These are phyloP conservation scores for Arthroderma sp. DNA, from an alignment of 2,329 filamentous ascomycete species.

Conservation along the genomic window DNA sequence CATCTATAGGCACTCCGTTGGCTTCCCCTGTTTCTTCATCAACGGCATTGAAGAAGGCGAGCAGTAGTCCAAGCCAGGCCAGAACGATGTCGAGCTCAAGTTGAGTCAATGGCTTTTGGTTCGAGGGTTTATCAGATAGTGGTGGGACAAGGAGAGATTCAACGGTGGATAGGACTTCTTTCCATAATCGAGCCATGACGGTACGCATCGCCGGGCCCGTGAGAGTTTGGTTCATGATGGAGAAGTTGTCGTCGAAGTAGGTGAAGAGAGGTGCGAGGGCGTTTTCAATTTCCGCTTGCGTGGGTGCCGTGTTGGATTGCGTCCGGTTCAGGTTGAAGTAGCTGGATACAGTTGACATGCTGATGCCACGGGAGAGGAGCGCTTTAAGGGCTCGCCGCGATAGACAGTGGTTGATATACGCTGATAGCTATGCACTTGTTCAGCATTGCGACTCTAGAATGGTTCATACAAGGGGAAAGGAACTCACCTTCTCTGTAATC, in stretches of 20 bases:
- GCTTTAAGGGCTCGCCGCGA: constrained; percentile 68
- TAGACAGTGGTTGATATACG: constrained; percentile 82
- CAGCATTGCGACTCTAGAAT: background rate
- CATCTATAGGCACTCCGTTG: constrained; percentile 76
- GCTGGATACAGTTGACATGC: constrained; percentile 61
- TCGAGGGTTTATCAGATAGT: constrained; percentile 83
- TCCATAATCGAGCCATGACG: constrained; percentile 97
- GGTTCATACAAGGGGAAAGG: background rate
- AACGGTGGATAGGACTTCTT: constrained; percentile 86
- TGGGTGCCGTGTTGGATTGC: constrained; percentile 44
- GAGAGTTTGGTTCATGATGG: constrained; percentile 94
- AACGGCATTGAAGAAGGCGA: constrained; percentile 87
- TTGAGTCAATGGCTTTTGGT: constrained; percentile 68
- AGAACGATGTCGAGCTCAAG: constrained; percentile 92
- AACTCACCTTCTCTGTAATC: constrained; percentile 83
- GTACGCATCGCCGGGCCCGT: constrained; percentile 95
- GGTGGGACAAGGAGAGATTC: constrained; percentile 85
- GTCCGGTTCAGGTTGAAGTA: constrained; percentile 46
- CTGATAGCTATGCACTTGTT: constrained; percentile 53
- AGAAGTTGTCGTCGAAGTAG: constrained; percentile 98
- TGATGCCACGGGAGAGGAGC: constrained; percentile 60
- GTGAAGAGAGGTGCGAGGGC: constrained; percentile 74
- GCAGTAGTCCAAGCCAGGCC: constrained; percentile 80
- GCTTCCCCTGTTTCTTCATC: constrained; percentile 75
- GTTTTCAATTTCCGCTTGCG: constrained; percentile 62